A percentile compares a stretch with the other conserved stretches of the same genome.
phyloP scores from a whole-genome alignment of 2,329 filamentous ascomycete species.

The Cercospora sojina region DNA sequence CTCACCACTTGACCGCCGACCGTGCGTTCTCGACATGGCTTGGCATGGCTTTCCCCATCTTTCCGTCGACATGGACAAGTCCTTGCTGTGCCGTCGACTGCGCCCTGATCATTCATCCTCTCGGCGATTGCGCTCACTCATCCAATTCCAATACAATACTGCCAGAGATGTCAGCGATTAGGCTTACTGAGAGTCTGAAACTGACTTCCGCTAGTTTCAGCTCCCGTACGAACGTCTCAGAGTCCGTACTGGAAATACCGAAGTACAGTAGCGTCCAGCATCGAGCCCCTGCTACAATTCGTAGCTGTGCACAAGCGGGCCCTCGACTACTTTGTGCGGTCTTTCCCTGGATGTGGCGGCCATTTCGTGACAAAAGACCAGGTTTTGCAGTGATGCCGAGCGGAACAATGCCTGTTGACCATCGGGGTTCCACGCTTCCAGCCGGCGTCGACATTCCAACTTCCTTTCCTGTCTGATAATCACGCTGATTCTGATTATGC shows the following conservation, averaged over 20 bases:
- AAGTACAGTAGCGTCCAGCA: background rate
- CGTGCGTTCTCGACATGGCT: background rate
- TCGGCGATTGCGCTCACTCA: background rate
- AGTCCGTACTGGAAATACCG: background rate
- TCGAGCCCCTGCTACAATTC: background rate
- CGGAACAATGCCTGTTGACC: background rate
- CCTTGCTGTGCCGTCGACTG: background rate
- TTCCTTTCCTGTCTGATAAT: background rate
- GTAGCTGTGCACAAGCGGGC: background rate
- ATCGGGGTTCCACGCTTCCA: background rate
- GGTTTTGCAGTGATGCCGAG: background rate
- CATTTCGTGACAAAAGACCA: background rate
- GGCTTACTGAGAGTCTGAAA: background rate
- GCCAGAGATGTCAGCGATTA: background rate
- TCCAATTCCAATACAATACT: background rate
- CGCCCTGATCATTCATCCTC: background rate
- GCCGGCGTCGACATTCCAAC: background rate
- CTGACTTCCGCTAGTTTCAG: background rate
- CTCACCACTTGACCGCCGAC: background rate
- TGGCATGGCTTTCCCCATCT: background rate
- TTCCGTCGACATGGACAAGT: background rate
- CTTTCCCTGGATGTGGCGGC: background rate
- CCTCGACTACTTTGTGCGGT: background rate
- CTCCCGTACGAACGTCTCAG: background rate
- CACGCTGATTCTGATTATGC: background rate